Evolutionary conservation across 495 filamentous ascomycete species (phyloP).

Genomic region (Xylaria longipes): DNA sequence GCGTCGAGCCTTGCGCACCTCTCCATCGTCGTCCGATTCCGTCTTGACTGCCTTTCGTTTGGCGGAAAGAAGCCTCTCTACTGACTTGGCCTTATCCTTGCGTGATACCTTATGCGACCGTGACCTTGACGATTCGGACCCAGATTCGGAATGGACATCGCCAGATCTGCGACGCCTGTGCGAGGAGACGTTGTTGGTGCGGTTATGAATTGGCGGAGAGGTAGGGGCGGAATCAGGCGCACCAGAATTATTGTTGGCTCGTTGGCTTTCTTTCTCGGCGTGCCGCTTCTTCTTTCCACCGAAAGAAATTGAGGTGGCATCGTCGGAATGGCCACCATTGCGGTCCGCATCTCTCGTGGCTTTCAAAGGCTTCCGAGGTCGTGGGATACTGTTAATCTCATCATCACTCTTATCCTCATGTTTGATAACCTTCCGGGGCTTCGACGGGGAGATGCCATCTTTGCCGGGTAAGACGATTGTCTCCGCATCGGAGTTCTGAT

Average conservation of each 20-base stretch:
- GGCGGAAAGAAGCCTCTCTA: slow-evolving; percentile 46
- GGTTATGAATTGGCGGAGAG: slow-evolving; percentile 47
- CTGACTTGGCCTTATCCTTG: slow-evolving; percentile 47
- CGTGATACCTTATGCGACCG: slow-evolving; percentile 33
- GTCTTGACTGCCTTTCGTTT: slow-evolving; percentile 55
- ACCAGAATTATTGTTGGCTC: slow-evolving; percentile 56
- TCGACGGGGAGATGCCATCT: slow-evolving; percentile 71
- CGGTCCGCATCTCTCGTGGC: slow-evolving; percentile 40
- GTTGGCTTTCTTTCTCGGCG: slow-evolving; percentile 46
- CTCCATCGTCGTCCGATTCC: slow-evolving; percentile 58
- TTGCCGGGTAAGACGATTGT: slow-evolving; percentile 79
- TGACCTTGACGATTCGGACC: slow-evolving; percentile 50
- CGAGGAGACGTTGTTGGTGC: slow-evolving; percentile 35
- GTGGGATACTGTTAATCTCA: slow-evolving; percentile 48
- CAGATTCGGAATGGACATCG: slow-evolving; percentile 52
- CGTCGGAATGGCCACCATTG: slow-evolving; percentile 42
- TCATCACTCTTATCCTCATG: slow-evolving; percentile 69
- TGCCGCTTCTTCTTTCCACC: slow-evolving; percentile 58
- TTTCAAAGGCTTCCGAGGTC: slow-evolving; percentile 45
- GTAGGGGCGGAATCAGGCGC: slow-evolving; percentile 62
- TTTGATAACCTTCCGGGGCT: slow-evolving; percentile 71
- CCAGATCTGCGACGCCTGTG: slow-evolving; percentile 50
- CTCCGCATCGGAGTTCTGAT: slow-evolving; percentile 79
- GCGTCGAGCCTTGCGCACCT: slow-evolving; percentile 55
- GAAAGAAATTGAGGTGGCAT: slow-evolving; percentile 29